phyloP scores from a whole-genome alignment of 805 yeast species.

The Barnettozyma populi region DNA sequence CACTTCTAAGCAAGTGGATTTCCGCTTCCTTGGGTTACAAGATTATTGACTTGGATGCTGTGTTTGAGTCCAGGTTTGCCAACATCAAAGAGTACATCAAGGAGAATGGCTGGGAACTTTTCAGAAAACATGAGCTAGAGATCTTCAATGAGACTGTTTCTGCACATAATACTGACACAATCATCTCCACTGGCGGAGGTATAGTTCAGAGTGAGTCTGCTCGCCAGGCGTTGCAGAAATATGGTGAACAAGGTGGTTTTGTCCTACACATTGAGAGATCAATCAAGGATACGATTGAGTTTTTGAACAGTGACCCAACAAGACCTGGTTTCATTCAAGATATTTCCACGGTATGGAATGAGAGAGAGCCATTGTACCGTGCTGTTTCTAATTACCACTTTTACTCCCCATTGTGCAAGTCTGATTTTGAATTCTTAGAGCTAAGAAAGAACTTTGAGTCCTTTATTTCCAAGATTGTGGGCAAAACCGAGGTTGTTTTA shows the following conservation, averaged over 20 bases:
- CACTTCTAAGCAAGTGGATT: slow-evolving; percentile 78
- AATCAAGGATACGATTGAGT: slow-evolving; percentile 69
- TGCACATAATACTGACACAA: slow-evolving; percentile 39
- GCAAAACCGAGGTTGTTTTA: slow-evolving; percentile 33
- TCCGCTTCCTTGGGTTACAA: slow-evolving; percentile 61
- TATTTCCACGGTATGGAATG: slow-evolving; percentile 74
- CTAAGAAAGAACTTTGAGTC: slow-evolving; percentile 54
- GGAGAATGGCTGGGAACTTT: slow-evolving; percentile 78
- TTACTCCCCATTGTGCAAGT: slow-evolving; percentile 67
- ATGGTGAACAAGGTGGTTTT: slow-evolving; percentile 48
- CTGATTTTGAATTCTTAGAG: slow-evolving; percentile 45
- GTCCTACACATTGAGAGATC: slow-evolving; percentile 91
- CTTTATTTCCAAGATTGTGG: slow-evolving; percentile 59
- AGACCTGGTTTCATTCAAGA: slow-evolving; percentile 87
- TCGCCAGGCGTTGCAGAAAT: slow-evolving; percentile 55
- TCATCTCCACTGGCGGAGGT: slow-evolving; percentile 96
- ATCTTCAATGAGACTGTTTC: slow-evolving; percentile 47
- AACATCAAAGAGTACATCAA: slow-evolving; percentile 59
- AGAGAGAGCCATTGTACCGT: slow-evolving; percentile 74
- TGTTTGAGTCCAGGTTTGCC: slow-evolving; percentile 49
- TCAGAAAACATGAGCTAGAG: slow-evolving; percentile 62
- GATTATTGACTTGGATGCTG: slow-evolving; percentile 70
- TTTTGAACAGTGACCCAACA: slow-evolving; percentile 69
- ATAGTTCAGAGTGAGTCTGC: slow-evolving; percentile 74
- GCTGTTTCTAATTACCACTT: slow-evolving; percentile 76